Conservation (phyloP, 2,329 filamentous ascomycete species). For the Setomelanomma holmii region DNA sequence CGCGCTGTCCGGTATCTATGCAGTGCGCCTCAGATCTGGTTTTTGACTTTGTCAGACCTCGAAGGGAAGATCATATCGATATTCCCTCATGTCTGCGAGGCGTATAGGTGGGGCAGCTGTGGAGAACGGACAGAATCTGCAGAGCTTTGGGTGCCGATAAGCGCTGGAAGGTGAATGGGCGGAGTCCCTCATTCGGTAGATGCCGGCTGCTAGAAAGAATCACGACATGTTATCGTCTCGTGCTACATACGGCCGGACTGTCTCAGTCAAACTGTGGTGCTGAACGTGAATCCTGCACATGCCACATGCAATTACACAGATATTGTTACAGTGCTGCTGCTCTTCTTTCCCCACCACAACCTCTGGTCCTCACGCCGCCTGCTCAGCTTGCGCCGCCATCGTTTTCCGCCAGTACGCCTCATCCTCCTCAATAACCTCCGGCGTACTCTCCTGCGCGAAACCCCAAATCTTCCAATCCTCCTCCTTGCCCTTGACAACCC, state of each 20-base stretch:
- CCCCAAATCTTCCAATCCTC: conserved; percentile 71
- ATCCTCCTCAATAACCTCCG: conserved; percentile 26
- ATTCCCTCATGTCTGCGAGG: neutral
- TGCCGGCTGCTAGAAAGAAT: neutral
- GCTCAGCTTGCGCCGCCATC: conserved; percentile 22
- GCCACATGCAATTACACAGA: conserved; percentile 9
- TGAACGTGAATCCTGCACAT: no score
- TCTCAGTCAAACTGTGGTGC: no score
- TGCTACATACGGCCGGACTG: neutral
- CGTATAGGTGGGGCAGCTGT: neutral
- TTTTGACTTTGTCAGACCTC: no score
- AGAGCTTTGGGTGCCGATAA: neutral
- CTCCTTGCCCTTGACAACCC: conserved; percentile 55
- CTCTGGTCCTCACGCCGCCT: neutral
- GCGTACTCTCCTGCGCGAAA: conserved; percentile 61
- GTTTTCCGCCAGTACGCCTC: conserved; percentile 30
- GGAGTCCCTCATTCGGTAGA: neutral
- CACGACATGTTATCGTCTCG: neutral
- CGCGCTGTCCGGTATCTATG: neutral
- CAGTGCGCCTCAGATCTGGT: no score
- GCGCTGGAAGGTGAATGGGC: neutral
- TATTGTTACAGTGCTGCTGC: conserved; percentile 20
- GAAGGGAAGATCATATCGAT: neutral
- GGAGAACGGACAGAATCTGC: neutral
- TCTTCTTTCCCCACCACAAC: no score